These are phyloP conservation scores for Schwanniomyces pseudopolymorphus DNA, from an alignment of 805 yeast genomes.

Conservation along the genomic window DNA sequence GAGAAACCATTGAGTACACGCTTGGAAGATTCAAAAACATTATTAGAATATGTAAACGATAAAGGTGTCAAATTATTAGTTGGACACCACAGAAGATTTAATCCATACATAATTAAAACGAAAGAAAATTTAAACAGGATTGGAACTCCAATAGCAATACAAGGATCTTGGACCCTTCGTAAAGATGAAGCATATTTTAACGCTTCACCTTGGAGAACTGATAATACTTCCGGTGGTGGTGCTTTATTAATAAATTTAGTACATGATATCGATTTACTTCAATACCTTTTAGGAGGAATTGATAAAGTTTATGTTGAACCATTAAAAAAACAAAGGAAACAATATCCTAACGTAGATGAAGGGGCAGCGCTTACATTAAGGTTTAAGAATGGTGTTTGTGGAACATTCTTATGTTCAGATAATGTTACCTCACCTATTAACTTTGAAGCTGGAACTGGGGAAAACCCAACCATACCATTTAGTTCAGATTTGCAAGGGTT, in stretches of 20 bases:
- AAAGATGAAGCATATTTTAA: constrained; percentile 32
- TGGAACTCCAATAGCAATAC: constrained; percentile 34
- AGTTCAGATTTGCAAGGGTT: constrained; percentile 30
- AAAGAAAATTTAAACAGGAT: constrained; percentile 26
- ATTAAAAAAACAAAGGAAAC: constrained; percentile 25
- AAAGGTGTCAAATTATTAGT: constrained; percentile 28
- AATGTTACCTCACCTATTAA: constrained; percentile 37
- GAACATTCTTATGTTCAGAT: constrained; percentile 38
- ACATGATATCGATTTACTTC: constrained; percentile 38
- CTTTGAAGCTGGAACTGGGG: constrained; percentile 40
- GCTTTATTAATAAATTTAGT: constrained; percentile 36
- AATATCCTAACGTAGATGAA: constrained; percentile 30
- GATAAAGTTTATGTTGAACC: constrained; percentile 36
- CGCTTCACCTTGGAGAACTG: constrained; percentile 34
- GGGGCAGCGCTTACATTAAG: constrained; percentile 36
- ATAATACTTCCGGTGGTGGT: constrained; percentile 31
- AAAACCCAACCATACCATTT: constrained; percentile 36
- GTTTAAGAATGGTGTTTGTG: constrained; percentile 32
- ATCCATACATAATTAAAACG: constrained; percentile 36
- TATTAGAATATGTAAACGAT: constrained; percentile 20
- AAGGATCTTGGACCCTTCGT: constrained; percentile 38
- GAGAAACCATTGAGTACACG: constrained; percentile 36
- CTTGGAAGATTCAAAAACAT: constrained; percentile 29
- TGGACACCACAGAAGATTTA: constrained; percentile 42
- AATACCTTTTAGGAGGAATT: constrained; percentile 37